These are phyloP conservation scores for Tolypocladium cylindrosporum DNA, from an alignment of 2,329 filamentous ascomycete species.

Conservation along the genomic window DNA sequence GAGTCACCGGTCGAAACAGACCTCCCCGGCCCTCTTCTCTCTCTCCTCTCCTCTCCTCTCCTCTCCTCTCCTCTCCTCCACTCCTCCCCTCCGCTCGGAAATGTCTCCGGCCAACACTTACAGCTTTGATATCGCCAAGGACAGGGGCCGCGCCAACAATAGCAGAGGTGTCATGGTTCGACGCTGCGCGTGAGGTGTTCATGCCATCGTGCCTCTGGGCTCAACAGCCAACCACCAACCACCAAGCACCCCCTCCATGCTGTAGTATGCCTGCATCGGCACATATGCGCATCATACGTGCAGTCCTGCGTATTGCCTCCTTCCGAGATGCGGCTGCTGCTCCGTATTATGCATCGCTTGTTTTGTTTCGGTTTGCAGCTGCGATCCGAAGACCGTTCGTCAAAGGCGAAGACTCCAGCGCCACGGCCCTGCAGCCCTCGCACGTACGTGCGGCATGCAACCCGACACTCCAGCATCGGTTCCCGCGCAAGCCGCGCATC, in stretches of 20 bases:
- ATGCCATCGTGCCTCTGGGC: neutral
- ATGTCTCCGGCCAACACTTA: neutral
- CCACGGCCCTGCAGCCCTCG: neutral
- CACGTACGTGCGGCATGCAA: neutral
- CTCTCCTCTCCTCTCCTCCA: neutral
- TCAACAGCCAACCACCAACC: neutral
- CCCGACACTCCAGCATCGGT: neutral
- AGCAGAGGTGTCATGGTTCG: neutral
- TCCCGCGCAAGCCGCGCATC: neutral
- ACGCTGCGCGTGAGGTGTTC: neutral
- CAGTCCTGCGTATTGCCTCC: conserved; percentile 8
- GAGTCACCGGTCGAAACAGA: neutral
- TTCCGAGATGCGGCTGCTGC: neutral
- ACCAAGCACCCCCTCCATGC: neutral
- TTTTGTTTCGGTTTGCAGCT: neutral
- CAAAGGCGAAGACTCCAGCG: neutral
- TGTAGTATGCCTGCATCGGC: conserved; percentile 5
- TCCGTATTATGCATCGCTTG: neutral
- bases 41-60: neutral
- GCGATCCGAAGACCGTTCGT: neutral
- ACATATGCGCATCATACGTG: conserved; percentile 28
- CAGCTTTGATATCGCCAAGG: neutral
- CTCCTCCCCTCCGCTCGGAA: neutral
- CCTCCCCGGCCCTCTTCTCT: neutral
- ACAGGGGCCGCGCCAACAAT: neutral